Percentiles rank a stretch among this genome's conserved stretches.
Evolutionary conservation across 176 grass and related monocot species (phyloP).

Genomic region (Zea luxurians): DNA sequence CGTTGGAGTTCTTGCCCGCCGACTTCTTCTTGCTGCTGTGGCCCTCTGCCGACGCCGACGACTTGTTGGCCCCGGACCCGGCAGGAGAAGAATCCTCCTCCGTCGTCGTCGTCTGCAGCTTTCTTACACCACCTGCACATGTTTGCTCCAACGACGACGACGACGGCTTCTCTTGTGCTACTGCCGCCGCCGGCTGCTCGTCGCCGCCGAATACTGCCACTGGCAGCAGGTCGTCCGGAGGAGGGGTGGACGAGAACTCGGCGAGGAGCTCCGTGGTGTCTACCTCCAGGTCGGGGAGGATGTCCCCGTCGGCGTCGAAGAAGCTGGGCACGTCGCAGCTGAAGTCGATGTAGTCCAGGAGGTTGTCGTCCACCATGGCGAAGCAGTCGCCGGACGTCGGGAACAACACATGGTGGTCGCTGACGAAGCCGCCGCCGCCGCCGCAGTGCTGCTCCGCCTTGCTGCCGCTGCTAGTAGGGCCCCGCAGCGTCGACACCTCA

Average conservation of each 20-base stretch:
- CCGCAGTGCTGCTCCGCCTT: constrained; percentile 14
- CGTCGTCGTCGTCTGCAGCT: background rate
- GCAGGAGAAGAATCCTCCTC: constrained; percentile 37
- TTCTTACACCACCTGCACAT: too few relatives aligned
- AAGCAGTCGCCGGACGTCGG: constrained; percentile 28
- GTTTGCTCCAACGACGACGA: background rate
- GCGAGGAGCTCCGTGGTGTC: constrained; percentile 81
- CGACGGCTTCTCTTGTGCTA: background rate
- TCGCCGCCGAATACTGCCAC: background rate
- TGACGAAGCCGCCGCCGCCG: background rate
- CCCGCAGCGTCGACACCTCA: constrained; percentile 63
- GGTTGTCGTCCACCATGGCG: constrained; percentile 41
- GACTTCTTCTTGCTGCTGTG: constrained; percentile 50
- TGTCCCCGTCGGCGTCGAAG: constrained; percentile 60
- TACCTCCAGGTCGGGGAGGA: constrained; percentile 87
- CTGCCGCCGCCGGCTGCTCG: background rate
- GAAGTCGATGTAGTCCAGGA: constrained; percentile 91
- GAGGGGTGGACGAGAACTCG: constrained; percentile 43
- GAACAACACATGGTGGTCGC: constrained; percentile 45
- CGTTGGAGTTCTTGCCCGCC: constrained; percentile 50
- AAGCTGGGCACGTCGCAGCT: constrained; percentile 59
- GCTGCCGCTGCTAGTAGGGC: constrained; percentile 45
- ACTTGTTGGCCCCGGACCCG: constrained; percentile 28
- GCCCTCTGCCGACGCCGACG: constrained; percentile 41
- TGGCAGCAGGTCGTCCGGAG: background rate